Evolutionary conservation across 108 stramenopile species (phyloP), one percentile per base, ranked within the genome.

Genomic region (Cyclotella atomus): DNA sequence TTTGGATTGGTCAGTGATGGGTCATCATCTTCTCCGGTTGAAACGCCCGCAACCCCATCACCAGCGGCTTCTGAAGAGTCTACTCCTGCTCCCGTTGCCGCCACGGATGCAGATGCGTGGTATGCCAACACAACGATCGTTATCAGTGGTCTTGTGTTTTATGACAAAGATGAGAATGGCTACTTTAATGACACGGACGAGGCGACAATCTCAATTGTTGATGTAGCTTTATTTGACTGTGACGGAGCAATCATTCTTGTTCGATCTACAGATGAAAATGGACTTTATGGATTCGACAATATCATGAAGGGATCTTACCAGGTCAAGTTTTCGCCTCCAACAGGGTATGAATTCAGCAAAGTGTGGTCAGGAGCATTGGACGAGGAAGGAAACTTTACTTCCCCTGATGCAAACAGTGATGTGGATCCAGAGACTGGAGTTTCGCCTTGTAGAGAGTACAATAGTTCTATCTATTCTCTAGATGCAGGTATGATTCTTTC

Each of bases 241-340:
- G 34, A 75, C 45, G 74, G 74, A 2, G 62, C 43, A 24, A 61
- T 70, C 17, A 38, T 25, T 30, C 10, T 50, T 19, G 34, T 50
- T 21, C 43, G 49, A 14, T 69, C 28, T 24, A 82, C 81, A 2
- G 81, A 75, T 30, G 70, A 45, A 12, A 82, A 82, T 55, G 81
- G 81, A 25, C 65, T 75, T 73, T 81, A 81, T 38, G 80, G 73
- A 56, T 81, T 81, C 24, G 52, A 59, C 20, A 50, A 65, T 14
- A 34, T 74, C 5, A 50, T 5, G 20, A 41, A 67, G 2, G 80
- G 80, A 28, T 50, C 68, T 16, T 81, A 70, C 45, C 45, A 25
- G 17, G 53, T 76, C 0, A 62, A 63, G 49, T 69, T 76, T 45
- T 76, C 68, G 21, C 36, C 41, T 28, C 73, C 65, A 3, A 54